These are phyloP conservation scores for Mortierella sp. DNA, from an alignment of 371 early-diverging fungal genomes.

Conservation along the genomic window DNA sequence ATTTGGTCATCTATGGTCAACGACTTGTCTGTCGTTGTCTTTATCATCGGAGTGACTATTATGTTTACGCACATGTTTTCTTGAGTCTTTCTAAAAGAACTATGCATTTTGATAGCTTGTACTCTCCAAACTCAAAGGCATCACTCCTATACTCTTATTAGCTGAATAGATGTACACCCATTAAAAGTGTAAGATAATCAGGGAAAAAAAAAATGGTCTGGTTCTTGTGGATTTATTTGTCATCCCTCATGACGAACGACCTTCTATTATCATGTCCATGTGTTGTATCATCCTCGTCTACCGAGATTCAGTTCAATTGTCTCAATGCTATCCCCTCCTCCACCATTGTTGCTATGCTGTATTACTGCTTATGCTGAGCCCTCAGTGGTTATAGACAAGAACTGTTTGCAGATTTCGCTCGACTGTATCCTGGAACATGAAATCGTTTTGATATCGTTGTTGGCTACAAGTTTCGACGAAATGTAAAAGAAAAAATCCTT, in stretches of 20 bases:
- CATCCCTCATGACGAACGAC: not conserved
- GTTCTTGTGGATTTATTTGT: not conserved
- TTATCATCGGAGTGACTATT: slow-evolving; percentile 66
- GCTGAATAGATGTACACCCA: not conserved
- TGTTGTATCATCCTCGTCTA: not conserved
- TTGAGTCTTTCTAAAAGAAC: not conserved
- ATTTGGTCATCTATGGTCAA: slow-evolving; percentile 69
- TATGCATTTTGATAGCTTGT: not conserved
- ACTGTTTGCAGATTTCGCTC: slow-evolving; percentile 63
- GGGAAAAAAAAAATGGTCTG: no score
- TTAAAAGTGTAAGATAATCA: not conserved
- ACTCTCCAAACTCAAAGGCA: not conserved
- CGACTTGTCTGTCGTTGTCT: slow-evolving; percentile 68
- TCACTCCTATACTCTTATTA: not conserved
- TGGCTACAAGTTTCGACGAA: slow-evolving; percentile 32
- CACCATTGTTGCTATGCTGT: not conserved
- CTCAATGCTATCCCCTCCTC: no score
- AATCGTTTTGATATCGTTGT: slow-evolving; percentile 61
- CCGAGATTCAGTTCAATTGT: not conserved
- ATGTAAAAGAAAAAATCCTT: not conserved
- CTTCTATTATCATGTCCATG: slow-evolving; percentile 1
- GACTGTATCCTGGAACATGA: slow-evolving; percentile 66
- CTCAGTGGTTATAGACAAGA: slow-evolving; percentile 59
- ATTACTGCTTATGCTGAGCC: slow-evolving; percentile 19
- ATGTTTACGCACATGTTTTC: slow-evolving; percentile 46